phyloP scores from a whole-genome alignment of 2,329 filamentous ascomycete genomes.

The Orbilia oligospora region DNA sequence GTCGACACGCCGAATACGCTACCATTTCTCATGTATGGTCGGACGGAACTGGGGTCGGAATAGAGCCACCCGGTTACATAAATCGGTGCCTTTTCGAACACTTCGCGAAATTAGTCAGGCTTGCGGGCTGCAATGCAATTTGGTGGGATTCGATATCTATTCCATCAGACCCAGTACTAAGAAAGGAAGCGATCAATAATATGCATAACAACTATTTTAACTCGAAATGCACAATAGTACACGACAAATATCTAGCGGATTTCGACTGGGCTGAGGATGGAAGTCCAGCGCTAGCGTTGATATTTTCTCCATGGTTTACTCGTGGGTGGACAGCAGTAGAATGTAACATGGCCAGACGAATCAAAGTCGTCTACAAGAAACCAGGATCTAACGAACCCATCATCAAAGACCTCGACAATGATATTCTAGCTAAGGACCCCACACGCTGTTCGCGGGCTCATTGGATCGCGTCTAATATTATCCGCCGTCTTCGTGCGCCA shows the following conservation, averaged over 20 bases:
- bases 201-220: slow-evolving; percentile 65
- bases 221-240: slow-evolving; percentile 62
- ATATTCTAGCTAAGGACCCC: slow-evolving; percentile 46
- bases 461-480: slow-evolving; percentile 49
- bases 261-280: slow-evolving; percentile 62
- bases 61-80: slow-evolving; percentile 61
- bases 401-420: slow-evolving; percentile 59
- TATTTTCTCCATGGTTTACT: slow-evolving; percentile 64
- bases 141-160: slow-evolving; percentile 66
- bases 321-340: slow-evolving; percentile 64
- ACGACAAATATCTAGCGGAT: slow-evolving; percentile 59
- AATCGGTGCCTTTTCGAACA: slow-evolving; percentile 64
- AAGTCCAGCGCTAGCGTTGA: slow-evolving; percentile 62
- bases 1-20: slow-evolving; percentile 39
- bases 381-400: slow-evolving; percentile 15
- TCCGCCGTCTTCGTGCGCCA: slow-evolving; percentile 33
- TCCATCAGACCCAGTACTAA: slow-evolving; percentile 58
- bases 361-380: slow-evolving; percentile 57
- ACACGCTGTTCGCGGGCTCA: slow-evolving; percentile 41
- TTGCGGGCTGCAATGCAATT: slow-evolving; percentile 62
- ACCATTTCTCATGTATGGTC: slow-evolving; percentile 66
- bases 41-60: slow-evolving; percentile 65
- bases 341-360: slow-evolving; percentile 59
- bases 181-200: slow-evolving; percentile 57
- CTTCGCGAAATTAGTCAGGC: slow-evolving; percentile 61